A percentile compares a stretch with the other conserved stretches of the same genome.
Evolutionary conservation across 257 asterid species (phyloP).

Genomic region (Fraxinus quadrangulata): DNA sequence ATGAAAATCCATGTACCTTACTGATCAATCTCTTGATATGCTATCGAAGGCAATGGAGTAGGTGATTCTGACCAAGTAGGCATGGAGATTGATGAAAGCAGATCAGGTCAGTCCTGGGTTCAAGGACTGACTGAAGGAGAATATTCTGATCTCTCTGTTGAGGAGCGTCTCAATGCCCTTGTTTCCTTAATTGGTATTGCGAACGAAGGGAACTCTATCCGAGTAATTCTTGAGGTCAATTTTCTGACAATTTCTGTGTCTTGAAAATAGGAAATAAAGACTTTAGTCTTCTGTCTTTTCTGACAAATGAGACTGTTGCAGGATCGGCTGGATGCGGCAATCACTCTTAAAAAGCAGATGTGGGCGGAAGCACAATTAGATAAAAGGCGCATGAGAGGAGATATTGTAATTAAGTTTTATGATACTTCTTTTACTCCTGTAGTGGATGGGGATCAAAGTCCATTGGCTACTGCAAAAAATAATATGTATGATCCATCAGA

Average conservation of each 20-base stretch:
- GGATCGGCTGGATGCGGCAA: slow-evolving; percentile 96
- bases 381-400: slow-evolving; percentile 87
- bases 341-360: slow-evolving; percentile 89
- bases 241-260: not conserved
- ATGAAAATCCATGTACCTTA: slow-evolving; percentile 7
- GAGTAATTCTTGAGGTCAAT: slow-evolving; percentile 69
- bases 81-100: slow-evolving; percentile 87
- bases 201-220: slow-evolving; percentile 94
- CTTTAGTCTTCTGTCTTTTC: slow-evolving; percentile 18
- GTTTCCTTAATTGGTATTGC: slow-evolving; percentile 85
- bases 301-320: slow-evolving; percentile 43
- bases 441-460: slow-evolving; percentile 69
- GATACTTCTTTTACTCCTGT: slow-evolving; percentile 61
- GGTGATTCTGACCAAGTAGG: slow-evolving; percentile 55
- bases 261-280: slow-evolving; percentile 15
- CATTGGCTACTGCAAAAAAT: slow-evolving; percentile 45
- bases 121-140: slow-evolving; percentile 98
- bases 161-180: slow-evolving; percentile 95
- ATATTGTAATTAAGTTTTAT: slow-evolving; percentile 50
- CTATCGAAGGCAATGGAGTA: slow-evolving; percentile 44
- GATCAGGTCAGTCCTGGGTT: slow-evolving; percentile 90
- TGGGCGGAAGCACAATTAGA: slow-evolving; percentile 99
- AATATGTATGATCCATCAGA: slow-evolving; percentile 48
- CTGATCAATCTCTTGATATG: slow-evolving; percentile 23
- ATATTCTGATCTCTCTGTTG: slow-evolving; percentile 86